Evolutionary conservation across 345 rosid genomes (phyloP).

Genomic region (Raphanus raphanistrum): DNA sequence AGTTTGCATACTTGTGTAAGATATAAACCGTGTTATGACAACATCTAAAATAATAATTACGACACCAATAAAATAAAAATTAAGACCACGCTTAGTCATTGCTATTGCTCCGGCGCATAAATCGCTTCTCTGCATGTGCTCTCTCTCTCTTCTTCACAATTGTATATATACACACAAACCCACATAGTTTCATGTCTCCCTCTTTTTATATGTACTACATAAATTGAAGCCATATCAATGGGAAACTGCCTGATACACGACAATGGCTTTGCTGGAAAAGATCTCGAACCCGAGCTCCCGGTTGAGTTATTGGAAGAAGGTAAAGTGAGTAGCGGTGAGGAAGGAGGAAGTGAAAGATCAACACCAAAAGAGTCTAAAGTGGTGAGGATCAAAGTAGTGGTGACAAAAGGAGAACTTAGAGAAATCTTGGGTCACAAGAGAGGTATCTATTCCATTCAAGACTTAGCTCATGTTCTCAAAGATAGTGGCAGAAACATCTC

Average conservation of each 20-base stretch:
- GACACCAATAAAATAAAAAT: conserved; percentile 13
- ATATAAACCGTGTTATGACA: conserved; percentile 35
- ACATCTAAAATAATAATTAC: conserved; percentile 29
- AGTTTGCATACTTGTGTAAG: not conserved
- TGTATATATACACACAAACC: not conserved
- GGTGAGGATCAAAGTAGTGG: conserved; percentile 50
- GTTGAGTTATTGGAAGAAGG: conserved; percentile 32
- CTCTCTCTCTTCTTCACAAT: conserved; percentile 3
- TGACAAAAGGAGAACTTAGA: conserved; percentile 57
- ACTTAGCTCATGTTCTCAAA: conserved; percentile 40
- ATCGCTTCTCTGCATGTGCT: conserved; percentile 53
- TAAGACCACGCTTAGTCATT: conserved; percentile 25
- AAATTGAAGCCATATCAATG: conserved; percentile 27
- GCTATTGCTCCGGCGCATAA: conserved; percentile 52
- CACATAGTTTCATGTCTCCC: conserved; percentile 21
- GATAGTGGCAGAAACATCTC: conserved; percentile 31
- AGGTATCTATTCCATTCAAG: conserved; percentile 38
- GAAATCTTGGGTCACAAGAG: conserved; percentile 36
- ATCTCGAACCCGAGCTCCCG: conserved; percentile 11
- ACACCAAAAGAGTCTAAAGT: conserved; percentile 12
- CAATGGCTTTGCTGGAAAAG: conserved; percentile 34
- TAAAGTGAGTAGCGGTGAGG: not conserved
- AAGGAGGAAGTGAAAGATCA: not conserved
- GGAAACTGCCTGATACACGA: conserved; percentile 33
- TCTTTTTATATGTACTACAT: not conserved